These are phyloP conservation scores for Lycium barbarum DNA, from an alignment of 257 asterid species.

Conservation along the genomic window DNA sequence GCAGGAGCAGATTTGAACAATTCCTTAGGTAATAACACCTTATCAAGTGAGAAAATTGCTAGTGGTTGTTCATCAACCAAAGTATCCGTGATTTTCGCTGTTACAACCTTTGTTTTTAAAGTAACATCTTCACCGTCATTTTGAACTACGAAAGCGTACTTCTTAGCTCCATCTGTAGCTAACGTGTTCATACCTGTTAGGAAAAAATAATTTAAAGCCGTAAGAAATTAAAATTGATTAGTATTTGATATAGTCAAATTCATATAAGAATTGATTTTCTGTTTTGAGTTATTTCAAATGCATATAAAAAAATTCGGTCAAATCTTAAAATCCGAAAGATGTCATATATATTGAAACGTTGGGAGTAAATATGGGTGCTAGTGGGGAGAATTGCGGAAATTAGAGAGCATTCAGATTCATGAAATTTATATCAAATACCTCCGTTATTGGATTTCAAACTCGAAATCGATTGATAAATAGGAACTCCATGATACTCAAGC, in stretches of 20 bases:
- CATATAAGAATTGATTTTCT: too few relatives aligned
- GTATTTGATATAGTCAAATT: too few relatives aligned
- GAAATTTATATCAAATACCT: not conserved
- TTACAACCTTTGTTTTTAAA: slow-evolving; percentile 49
- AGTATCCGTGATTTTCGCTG: slow-evolving; percentile 56
- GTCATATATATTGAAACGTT: too few relatives aligned
- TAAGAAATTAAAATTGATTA: too few relatives aligned
- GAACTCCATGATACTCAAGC: slow-evolving; percentile 62
- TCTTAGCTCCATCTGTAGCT: slow-evolving; percentile 63
- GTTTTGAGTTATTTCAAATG: too few relatives aligned
- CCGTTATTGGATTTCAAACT: slow-evolving; percentile 67
- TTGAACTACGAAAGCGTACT: slow-evolving; percentile 53
- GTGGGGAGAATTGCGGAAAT: too few relatives aligned
- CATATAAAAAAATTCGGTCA: too few relatives aligned
- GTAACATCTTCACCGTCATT: slow-evolving; percentile 67
- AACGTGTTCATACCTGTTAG: slow-evolving; percentile 42
- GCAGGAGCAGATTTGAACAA: slow-evolving; percentile 46
- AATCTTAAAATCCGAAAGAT: too few relatives aligned
- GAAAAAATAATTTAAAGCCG: too few relatives aligned
- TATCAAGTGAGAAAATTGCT: slow-evolving; percentile 50
- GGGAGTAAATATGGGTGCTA: too few relatives aligned
- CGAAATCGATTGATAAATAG: slow-evolving; percentile 51
- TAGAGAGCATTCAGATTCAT: too few relatives aligned
- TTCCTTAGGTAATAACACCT: slow-evolving; percentile 61
- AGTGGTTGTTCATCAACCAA: slow-evolving; percentile 58